Percentiles rank a stretch among this genome's conserved stretches.
These are phyloP conservation scores for Achlya hypogyna DNA, from an alignment of 352 stramenopile genomes.

Conservation along the genomic window DNA sequence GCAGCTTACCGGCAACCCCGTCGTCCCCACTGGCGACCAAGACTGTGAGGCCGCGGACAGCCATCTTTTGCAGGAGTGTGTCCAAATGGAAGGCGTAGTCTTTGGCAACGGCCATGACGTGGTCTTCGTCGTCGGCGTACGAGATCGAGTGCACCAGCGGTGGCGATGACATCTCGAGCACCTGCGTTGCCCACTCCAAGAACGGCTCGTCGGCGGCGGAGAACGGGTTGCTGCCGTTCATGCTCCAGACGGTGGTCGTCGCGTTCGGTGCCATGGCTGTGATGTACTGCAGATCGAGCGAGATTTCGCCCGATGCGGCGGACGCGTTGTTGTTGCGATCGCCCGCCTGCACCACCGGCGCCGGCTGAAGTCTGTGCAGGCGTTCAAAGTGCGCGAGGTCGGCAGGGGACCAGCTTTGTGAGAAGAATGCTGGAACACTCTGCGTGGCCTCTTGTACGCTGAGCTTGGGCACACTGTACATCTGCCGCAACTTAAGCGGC, in stretches of 20 bases:
- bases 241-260: slow-evolving; percentile 74
- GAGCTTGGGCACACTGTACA: slow-evolving; percentile 28
- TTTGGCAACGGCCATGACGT: slow-evolving; percentile 58
- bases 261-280: slow-evolving; percentile 70
- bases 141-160: slow-evolving; percentile 82
- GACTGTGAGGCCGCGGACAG: slow-evolving; percentile 74
- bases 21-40: slow-evolving; percentile 82
- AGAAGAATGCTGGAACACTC: slow-evolving; percentile 63
- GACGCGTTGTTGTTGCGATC: slow-evolving; percentile 36
- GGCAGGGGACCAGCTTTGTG: slow-evolving; percentile 39
- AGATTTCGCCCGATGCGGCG: slow-evolving; percentile 52
- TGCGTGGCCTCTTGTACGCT: slow-evolving; percentile 58
- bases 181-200: slow-evolving; percentile 57
- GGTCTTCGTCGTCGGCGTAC: slow-evolving; percentile 86
- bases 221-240: slow-evolving; percentile 83
- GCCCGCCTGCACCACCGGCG: slow-evolving; percentile 45
- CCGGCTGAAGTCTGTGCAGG: slow-evolving; percentile 29
- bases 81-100: slow-evolving; percentile 71
- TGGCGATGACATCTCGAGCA: slow-evolving; percentile 54
- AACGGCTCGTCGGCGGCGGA: slow-evolving; percentile 78
- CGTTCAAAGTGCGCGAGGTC: slow-evolving; percentile 49
- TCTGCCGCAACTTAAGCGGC: not conserved
- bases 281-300: slow-evolving; percentile 87
- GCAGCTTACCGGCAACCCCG: slow-evolving; percentile 34
- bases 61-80: slow-evolving; percentile 83